Percentiles rank a stretch among this genome's conserved stretches.
Evolutionary conservation across 2,329 filamentous ascomycete genomes (phyloP).

Genomic region (Sclerotinia glacialis): DNA sequence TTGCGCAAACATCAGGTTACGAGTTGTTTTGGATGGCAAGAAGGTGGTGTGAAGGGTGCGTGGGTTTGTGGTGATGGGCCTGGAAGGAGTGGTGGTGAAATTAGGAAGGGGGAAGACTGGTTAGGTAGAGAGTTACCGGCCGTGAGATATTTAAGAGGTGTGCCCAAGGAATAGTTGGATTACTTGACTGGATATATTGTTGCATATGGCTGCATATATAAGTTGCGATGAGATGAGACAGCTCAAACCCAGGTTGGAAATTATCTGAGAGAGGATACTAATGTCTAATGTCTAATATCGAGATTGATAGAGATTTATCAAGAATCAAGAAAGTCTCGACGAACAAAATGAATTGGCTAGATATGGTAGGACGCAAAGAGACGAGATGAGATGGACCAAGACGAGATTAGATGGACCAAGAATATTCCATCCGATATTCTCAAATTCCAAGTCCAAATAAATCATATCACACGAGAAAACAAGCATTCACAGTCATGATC

Average conservation of each 20-base stretch:
- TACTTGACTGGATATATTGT: neutral
- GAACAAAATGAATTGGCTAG: neutral
- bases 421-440: no score
- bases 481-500: neutral
- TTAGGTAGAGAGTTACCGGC: slow-evolving; percentile 1
- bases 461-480: neutral
- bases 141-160: slow-evolving; percentile 9
- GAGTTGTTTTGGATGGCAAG: slow-evolving; percentile 19
- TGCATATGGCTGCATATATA: neutral
- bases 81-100: neutral
- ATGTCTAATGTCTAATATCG: neutral
- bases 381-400: no score
- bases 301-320: neutral
- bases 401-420: no score
- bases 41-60: slow-evolving; percentile 3
- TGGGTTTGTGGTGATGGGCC: slow-evolving; percentile 15
- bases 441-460: no score
- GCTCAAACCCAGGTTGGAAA: neutral
- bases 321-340: neutral
- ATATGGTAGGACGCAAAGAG: neutral
- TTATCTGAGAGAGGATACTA: neutral
- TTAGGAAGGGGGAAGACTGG: slow-evolving; percentile 11
- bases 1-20: slow-evolving; percentile 19
- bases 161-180: neutral
- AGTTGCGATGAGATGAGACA: neutral